Evolutionary conservation across 257 asterid genomes (phyloP).

Genomic region (Solanum acaule): DNA sequence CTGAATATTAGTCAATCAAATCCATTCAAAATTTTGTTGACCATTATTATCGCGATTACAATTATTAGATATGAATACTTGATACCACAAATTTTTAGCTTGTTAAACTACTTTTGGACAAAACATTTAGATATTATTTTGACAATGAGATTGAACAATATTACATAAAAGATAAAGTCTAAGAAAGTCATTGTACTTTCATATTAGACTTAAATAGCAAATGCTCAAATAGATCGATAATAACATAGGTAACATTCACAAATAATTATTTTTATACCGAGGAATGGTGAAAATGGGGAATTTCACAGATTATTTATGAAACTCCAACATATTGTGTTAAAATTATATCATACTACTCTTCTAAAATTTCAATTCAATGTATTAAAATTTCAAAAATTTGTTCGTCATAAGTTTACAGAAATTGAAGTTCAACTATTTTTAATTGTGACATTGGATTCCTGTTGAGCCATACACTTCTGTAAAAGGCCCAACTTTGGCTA

Average conservation of each 20-base stretch:
- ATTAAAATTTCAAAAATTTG: too few relatives aligned
- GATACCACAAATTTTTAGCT: too few relatives aligned
- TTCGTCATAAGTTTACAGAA: background rate
- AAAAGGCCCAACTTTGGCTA: background rate
- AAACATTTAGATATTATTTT: background rate
- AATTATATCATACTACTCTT: too few relatives aligned
- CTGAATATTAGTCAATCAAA: background rate
- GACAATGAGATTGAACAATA: background rate
- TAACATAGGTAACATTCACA: background rate
- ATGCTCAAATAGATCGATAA: background rate
- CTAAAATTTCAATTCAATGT: background rate
- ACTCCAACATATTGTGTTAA: background rate
- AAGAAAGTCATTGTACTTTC: background rate
- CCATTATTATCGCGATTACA: background rate
- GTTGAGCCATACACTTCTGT: background rate
- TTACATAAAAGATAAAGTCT: background rate
- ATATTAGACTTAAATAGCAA: background rate
- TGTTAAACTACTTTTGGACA: background rate
- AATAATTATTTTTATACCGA: rapidly evolving
- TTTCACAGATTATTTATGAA: background rate
- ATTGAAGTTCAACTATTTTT: background rate
- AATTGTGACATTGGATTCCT: background rate
- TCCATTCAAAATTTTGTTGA: background rate
- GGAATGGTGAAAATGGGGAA: background rate
- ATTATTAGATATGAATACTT: background rate